phyloP scores from a whole-genome alignment of 495 filamentous ascomycete species.

The Xylaria castorea region DNA sequence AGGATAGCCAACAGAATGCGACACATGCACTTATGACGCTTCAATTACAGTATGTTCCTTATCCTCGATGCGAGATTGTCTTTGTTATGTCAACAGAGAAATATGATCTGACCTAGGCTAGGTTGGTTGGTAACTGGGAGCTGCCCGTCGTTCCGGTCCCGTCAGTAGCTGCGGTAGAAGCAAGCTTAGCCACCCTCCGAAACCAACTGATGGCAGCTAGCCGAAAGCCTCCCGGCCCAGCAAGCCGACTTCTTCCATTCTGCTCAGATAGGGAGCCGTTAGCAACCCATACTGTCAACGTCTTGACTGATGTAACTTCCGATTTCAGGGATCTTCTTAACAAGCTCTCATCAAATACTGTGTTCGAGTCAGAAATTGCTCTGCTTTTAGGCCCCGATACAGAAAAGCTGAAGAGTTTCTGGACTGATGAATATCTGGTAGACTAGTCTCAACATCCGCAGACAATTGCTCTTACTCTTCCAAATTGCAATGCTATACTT shows the following conservation, averaged over 20 bases:
- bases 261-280: constrained; percentile 48
- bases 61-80: background rate
- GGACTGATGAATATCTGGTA: constrained; percentile 50
- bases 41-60: constrained; percentile 47
- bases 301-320: constrained; percentile 57
- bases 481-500: background rate
- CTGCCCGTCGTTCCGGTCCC: constrained; percentile 47
- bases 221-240: constrained; percentile 31
- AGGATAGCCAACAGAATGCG: constrained; percentile 37
- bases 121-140: constrained; percentile 35
- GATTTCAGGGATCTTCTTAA: constrained; percentile 56
- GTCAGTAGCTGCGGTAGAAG: constrained; percentile 36
- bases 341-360: constrained; percentile 41
- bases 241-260: constrained; percentile 52
- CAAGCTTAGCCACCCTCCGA: constrained; percentile 41
- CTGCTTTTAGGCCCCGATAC: constrained; percentile 47
- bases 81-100: background rate
- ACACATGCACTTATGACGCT: constrained; percentile 49
- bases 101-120: constrained; percentile 28
- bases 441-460: constrained; percentile 25
- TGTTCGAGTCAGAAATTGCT: constrained; percentile 44
- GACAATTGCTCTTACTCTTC: background rate
- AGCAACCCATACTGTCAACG: constrained; percentile 50
- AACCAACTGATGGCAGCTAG: constrained; percentile 29
- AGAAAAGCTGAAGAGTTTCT: constrained; percentile 52